A percentile compares a stretch with the other conserved stretches of the same genome.
Evolutionary conservation across 768 basidiomycete species (phyloP).

Genomic region (Russula lepida): DNA sequence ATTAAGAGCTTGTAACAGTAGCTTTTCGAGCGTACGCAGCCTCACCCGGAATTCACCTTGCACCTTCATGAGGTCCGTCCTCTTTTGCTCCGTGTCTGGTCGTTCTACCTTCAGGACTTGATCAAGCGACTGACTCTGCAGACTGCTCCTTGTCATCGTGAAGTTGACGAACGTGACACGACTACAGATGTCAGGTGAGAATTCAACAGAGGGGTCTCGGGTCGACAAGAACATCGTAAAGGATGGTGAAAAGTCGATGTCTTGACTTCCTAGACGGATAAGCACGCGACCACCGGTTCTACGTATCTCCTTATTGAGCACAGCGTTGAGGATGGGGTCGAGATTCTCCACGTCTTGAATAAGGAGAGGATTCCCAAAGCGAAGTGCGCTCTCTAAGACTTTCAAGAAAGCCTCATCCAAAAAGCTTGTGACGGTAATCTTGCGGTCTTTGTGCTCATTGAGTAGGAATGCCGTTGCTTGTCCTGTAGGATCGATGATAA

Average conservation of each 20-base stretch:
- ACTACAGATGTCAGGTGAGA: constrained; percentile 98
- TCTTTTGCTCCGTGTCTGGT: constrained; percentile 90
- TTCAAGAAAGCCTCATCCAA: constrained; percentile 98
- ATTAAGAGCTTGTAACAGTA: constrained; percentile 89
- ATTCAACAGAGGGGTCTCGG: constrained; percentile 93
- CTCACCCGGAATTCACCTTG: constrained; percentile 97
- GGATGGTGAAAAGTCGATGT: constrained; percentile 99
- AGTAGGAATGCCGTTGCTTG: constrained; percentile 92
- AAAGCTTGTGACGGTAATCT: constrained; percentile 98
- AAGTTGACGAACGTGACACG: constrained; percentile 94
- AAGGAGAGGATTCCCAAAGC: constrained; percentile 94
- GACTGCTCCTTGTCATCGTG: constrained; percentile 97
- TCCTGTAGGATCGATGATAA: constrained; percentile 96
- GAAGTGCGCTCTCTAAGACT: constrained; percentile 95
- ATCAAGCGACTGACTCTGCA: constrained; percentile 96
- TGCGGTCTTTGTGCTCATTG: constrained; percentile 91
- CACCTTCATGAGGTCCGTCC: constrained; percentile 94
- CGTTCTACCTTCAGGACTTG: constrained; percentile 96
- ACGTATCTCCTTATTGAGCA: constrained; percentile 93
- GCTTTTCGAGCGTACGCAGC: constrained; percentile 84
- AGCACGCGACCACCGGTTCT: constrained; percentile 95
- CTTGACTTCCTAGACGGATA: constrained; percentile 93
- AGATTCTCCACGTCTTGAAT: constrained; percentile 98
- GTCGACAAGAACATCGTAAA: constrained; percentile 99
- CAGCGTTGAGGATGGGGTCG: constrained; percentile 95